phyloP scores from a whole-genome alignment of 148 eudicot species.

The Heliosperma pusillum region DNA sequence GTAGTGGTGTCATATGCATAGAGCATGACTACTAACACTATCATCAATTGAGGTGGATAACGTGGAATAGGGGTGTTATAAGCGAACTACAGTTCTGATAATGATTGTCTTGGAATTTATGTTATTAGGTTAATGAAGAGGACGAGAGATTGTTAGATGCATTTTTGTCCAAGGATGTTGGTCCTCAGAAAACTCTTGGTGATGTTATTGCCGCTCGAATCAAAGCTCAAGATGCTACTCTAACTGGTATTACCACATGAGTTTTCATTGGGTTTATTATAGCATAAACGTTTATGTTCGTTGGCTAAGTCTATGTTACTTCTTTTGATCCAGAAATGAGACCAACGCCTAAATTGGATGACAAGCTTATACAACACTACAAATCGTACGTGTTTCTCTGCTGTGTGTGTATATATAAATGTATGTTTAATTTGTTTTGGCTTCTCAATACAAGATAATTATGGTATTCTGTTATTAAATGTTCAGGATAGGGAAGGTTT shows the following conservation, averaged over 20 bases:
- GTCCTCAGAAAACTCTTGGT: slow-evolving; percentile 65
- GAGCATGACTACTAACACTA: background rate
- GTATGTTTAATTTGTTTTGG: background rate
- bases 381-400: slow-evolving; percentile 51
- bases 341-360: slow-evolving; percentile 56
- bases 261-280: background rate
- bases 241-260: slow-evolving; percentile 46
- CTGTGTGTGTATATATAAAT: background rate
- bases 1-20: background rate
- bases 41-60: background rate
- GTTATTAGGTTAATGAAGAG: slow-evolving; percentile 68
- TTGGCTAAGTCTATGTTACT: background rate
- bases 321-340: slow-evolving; percentile 35
- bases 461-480: background rate
- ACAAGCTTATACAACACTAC: slow-evolving; percentile 57
- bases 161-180: slow-evolving; percentile 56
- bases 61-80: background rate
- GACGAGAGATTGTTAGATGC: slow-evolving; percentile 80
- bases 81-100: background rate
- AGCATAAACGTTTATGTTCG: background rate
- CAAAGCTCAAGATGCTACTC: slow-evolving; percentile 56
- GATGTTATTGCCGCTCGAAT: slow-evolving; percentile 70
- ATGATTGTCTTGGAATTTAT: background rate
- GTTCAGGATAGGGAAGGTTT: slow-evolving; percentile 66
- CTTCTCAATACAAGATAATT: background rate